Evolutionary conservation across 768 basidiomycete species (phyloP).

Genomic region (Obba rivulosa): DNA sequence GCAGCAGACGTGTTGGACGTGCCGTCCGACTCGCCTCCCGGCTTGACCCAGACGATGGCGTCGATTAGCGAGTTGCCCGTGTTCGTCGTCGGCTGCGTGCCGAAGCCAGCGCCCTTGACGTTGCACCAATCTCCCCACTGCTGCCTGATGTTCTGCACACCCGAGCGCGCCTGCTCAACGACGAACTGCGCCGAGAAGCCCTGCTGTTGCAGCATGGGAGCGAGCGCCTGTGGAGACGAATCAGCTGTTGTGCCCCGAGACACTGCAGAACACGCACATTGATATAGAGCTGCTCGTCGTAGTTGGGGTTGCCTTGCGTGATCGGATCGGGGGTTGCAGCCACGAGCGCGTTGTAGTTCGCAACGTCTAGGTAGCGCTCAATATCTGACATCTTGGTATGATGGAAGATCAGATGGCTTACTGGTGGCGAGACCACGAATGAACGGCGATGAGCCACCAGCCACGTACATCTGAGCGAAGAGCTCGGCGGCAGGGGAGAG

Average conservation of each 20-base stretch:
- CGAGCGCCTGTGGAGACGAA: slow-evolving; percentile 34
- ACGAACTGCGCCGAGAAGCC: slow-evolving; percentile 61
- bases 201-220: slow-evolving; percentile 34
- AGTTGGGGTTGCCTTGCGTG: slow-evolving; percentile 55
- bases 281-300: slow-evolving; percentile 58
- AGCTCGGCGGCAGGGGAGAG: slow-evolving; percentile 51
- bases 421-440: slow-evolving; percentile 59
- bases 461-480: slow-evolving; percentile 44
- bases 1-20: slow-evolving; percentile 49
- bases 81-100: slow-evolving; percentile 50
- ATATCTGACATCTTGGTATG: not conserved
- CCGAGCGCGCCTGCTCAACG: slow-evolving; percentile 63
- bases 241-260: not conserved
- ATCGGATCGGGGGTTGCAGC: slow-evolving; percentile 53
- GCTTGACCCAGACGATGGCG: slow-evolving; percentile 63
- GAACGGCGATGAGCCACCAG: slow-evolving; percentile 48
- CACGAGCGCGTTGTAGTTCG: slow-evolving; percentile 32
- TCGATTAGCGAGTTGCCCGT: slow-evolving; percentile 52
- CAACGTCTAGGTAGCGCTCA: slow-evolving; percentile 16
- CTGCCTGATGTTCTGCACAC: slow-evolving; percentile 54
- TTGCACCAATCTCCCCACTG: slow-evolving; percentile 67
- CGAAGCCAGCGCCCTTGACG: slow-evolving; percentile 59
- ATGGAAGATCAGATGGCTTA: slow-evolving; percentile 1
- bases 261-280: slow-evolving; percentile 28
- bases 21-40: slow-evolving; percentile 64